Evolutionary conservation across 345 rosid species (phyloP).

Genomic region (Theobroma cacao): DNA sequence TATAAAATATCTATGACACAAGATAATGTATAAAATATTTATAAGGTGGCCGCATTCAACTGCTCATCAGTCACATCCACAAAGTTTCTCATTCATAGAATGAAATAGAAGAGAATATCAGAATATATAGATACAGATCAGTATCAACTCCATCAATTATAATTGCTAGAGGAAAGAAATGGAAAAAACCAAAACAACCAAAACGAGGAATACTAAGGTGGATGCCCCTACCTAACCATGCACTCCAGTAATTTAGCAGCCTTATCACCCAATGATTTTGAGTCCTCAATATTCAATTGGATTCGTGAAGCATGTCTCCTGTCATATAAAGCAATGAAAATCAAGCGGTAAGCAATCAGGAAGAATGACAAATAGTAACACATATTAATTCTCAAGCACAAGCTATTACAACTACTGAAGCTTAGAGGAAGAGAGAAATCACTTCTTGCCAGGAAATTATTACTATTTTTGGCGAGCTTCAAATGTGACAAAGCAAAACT

Average conservation of each 20-base stretch:
- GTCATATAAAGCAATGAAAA: slow-evolving; percentile 25
- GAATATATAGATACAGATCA: background rate
- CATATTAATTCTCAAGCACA: background rate
- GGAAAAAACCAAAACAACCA: background rate
- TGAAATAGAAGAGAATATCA: background rate
- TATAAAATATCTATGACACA: background rate
- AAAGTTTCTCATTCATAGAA: background rate
- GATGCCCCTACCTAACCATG: slow-evolving; percentile 57
- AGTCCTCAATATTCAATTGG: slow-evolving; percentile 36
- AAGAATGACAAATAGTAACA: background rate
- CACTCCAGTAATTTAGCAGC: slow-evolving; percentile 49
- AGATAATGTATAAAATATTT: background rate
- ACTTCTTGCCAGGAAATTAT: background rate
- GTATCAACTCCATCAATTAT: background rate
- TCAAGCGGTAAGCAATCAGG: background rate
- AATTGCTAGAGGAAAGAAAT: background rate
- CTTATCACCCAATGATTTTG: slow-evolving; percentile 51
- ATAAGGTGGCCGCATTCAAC: background rate
- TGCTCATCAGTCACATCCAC: background rate
- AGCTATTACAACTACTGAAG: background rate
- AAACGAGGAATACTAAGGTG: background rate
- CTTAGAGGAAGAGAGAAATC: background rate
- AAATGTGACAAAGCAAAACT: background rate
- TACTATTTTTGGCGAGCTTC: background rate
- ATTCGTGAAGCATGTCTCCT: slow-evolving; percentile 60